These are phyloP conservation scores for Fomitopsis betulina DNA, from an alignment of 1,284 basidiomycete genomes.

Conservation along the genomic window DNA sequence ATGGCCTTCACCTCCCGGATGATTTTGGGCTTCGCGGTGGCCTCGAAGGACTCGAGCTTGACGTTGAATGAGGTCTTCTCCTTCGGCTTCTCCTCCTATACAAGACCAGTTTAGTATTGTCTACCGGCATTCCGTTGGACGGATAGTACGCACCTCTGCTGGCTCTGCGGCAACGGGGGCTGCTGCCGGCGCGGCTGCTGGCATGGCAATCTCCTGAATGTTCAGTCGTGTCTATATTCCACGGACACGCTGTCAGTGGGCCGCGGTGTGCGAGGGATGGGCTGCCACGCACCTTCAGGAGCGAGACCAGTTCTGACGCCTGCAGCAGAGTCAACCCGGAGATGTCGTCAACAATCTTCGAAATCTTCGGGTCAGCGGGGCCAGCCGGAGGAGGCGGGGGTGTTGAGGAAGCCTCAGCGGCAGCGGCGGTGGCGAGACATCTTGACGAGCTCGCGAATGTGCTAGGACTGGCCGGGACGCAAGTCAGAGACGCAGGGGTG, in stretches of 20 bases:
- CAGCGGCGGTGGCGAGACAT: conserved; percentile 38
- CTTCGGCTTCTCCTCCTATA: conserved; percentile 85
- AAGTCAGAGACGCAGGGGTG: neutral
- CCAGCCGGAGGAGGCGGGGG: conserved; percentile 34
- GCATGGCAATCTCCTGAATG: conserved; percentile 97
- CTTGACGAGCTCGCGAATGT: conserved; percentile 24
- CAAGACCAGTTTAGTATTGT: neutral
- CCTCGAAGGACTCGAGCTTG: conserved; percentile 90
- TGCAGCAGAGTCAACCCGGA: conserved; percentile 88
- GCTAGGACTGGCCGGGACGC: conserved; percentile 8
- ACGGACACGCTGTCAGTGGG: too few species aligned
- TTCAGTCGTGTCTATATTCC: conserved; percentile 78
- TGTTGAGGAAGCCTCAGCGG: conserved; percentile 35
- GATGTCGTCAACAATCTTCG: conserved; percentile 90
- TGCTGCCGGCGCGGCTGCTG: conserved; percentile 67
- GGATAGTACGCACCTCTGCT: conserved; percentile 48
- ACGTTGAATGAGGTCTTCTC: conserved; percentile 99
- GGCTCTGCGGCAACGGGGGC: conserved; percentile 60
- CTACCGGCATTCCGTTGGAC: neutral
- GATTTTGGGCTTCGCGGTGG: conserved; percentile 91
- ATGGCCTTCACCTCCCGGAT: conserved; percentile 98
- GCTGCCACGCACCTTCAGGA: conserved; percentile 72
- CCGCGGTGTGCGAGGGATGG: neutral
- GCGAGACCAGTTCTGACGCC: conserved; percentile 92
- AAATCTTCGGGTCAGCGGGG: conserved; percentile 67